Conservation (phyloP, 2,329 filamentous ascomycete genomes). For the Alternaria gansuensis region DNA sequence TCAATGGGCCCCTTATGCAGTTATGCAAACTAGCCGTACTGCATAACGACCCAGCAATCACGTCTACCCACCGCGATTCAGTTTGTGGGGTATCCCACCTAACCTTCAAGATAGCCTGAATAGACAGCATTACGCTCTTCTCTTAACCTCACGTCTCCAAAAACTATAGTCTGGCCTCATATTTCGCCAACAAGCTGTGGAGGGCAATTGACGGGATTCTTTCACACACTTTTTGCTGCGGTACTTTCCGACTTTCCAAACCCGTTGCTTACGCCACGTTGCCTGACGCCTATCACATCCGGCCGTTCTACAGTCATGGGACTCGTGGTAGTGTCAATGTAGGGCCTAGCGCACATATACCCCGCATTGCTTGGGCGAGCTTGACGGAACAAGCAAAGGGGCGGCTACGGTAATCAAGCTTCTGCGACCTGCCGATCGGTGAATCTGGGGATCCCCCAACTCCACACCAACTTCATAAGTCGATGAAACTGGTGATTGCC, state of each 20-base stretch:
- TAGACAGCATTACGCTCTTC: no score
- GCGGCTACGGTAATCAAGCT: constrained; percentile 4
- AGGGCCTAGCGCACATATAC: neutral
- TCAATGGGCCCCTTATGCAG: constrained; percentile 4
- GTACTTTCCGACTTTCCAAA: constrained; percentile 1
- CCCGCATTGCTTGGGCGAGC: constrained; percentile 7
- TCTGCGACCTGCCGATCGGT: neutral
- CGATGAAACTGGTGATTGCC: neutral
- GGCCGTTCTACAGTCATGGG: neutral
- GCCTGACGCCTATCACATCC: neutral
- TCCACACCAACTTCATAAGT: neutral
- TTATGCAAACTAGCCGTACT: neutral
- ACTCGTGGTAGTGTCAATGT: neutral
- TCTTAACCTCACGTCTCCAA: no score
- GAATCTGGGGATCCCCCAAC: neutral
- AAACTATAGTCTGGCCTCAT: neutral
- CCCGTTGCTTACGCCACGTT: constrained; percentile 2
- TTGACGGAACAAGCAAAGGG: constrained; percentile 6
- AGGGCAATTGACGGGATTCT: neutral
- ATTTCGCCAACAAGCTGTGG: neutral
- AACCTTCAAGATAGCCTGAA: neutral
- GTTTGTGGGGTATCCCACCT: constrained; percentile 1
- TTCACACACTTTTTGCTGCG: neutral
- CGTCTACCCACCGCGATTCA: neutral
- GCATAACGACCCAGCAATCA: neutral